Conservation (phyloP, 257 asterid species). For the Nicotiana attenuata region DNA sequence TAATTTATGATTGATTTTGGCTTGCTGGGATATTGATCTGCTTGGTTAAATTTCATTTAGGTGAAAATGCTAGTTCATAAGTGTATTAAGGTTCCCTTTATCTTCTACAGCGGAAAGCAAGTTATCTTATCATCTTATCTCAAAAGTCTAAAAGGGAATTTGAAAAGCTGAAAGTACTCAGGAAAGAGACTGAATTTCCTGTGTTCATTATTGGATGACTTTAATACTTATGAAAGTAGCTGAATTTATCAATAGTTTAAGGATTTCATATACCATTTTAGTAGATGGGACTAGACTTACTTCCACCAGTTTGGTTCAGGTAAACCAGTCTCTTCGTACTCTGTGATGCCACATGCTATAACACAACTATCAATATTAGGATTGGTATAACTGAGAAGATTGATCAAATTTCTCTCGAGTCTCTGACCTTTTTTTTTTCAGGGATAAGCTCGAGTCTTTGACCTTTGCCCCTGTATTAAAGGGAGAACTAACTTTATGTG, state of each 20-base stretch:
- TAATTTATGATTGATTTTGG: background rate
- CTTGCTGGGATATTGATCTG: background rate
- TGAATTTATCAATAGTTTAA: background rate
- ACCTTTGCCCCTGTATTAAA: background rate
- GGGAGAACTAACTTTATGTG: background rate
- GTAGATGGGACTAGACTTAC: background rate
- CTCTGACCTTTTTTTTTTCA: background rate
- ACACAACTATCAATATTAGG: background rate
- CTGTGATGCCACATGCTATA: background rate
- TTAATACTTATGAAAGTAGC: background rate
- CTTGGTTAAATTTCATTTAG: background rate
- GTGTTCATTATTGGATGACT: background rate
- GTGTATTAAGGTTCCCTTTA: background rate
- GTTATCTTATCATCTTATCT: background rate
- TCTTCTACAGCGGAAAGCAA: background rate
- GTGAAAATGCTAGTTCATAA: background rate
- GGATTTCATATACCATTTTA: background rate
- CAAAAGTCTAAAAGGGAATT: background rate
- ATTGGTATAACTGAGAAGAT: background rate
- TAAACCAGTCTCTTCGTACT: background rate
- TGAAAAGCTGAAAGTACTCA: background rate
- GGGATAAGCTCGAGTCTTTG: background rate
- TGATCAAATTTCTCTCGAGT: background rate
- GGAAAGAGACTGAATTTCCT: background rate
- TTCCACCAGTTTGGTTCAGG: background rate